Conservation (phyloP, 2,329 filamentous ascomycete species). For the Xylaria sp. region DNA sequence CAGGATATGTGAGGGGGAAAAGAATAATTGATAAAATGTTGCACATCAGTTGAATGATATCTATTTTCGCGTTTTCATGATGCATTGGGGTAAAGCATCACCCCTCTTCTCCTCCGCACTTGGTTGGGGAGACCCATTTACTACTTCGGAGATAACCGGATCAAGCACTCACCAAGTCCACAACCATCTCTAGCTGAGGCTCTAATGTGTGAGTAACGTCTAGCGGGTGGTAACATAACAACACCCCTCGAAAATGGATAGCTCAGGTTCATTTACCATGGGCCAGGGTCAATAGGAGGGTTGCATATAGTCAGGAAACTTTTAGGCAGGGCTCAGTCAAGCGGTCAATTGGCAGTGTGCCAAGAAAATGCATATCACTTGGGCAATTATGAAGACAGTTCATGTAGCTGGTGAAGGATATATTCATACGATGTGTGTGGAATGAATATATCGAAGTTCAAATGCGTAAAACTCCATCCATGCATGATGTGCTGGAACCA, state of each 20-base stretch:
- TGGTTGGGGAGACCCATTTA: slow-evolving; percentile 2
- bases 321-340: neutral
- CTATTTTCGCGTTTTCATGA: neutral
- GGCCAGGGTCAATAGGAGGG: neutral
- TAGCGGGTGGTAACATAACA: neutral
- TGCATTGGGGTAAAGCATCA: neutral
- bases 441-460: neutral
- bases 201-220: neutral
- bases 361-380: neutral
- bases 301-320: neutral
- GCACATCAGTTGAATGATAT: neutral
- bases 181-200: neutral
- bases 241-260: neutral
- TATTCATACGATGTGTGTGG: neutral
- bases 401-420: neutral
- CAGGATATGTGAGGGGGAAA: neutral
- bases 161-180: neutral
- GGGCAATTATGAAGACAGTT: neutral
- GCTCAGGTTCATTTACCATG: neutral
- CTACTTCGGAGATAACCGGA: slow-evolving; percentile 20
- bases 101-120: slow-evolving; percentile 21
- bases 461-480: neutral
- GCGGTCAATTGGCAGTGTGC: neutral
- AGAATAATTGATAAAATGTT: neutral
- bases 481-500: neutral